Conservation (phyloP, 345 rosid genomes). For the Tarenaya hassleriana region DNA sequence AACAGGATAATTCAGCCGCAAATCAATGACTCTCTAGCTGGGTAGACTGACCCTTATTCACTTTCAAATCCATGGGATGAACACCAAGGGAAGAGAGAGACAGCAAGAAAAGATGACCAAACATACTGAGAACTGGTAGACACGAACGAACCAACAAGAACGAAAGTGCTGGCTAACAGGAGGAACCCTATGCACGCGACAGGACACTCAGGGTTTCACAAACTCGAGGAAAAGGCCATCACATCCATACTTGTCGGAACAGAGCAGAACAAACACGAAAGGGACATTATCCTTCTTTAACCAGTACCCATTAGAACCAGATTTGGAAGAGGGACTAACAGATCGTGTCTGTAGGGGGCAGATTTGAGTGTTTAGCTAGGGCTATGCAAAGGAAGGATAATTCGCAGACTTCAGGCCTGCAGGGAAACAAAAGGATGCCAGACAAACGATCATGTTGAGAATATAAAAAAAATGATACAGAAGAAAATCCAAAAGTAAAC, state of each 20-base stretch:
- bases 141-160: conserved; percentile 26
- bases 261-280: conserved; percentile 22
- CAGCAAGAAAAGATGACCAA: conserved; percentile 22
- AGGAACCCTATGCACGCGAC: conserved; percentile 30
- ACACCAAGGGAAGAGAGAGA: conserved; percentile 28
- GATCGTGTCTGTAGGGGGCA: conserved; percentile 25
- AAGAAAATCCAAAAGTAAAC: conserved; percentile 30
- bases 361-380: conserved; percentile 29
- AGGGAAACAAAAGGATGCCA: conserved; percentile 17
- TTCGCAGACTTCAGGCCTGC: conserved; percentile 59
- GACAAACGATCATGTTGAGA: conserved; percentile 5
- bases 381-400: conserved; percentile 33
- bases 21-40: conserved; percentile 27
- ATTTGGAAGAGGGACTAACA: conserved; percentile 24
- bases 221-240: conserved; percentile 29
- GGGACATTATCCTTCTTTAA: conserved; percentile 29
- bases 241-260: conserved; percentile 31
- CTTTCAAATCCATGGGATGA: conserved; percentile 36
- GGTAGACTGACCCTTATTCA: conserved; percentile 52
- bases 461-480: neutral
- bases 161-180: conserved; percentile 32
- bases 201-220: conserved; percentile 33
- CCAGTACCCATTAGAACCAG: conserved; percentile 34
- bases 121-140: conserved; percentile 38
- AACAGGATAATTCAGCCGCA: neutral